Percentiles rank a stretch among this genome's conserved stretches.
Evolutionary conservation across 2,329 filamentous ascomycete species (phyloP).

Genomic region (Raffaelea arxii): DNA sequence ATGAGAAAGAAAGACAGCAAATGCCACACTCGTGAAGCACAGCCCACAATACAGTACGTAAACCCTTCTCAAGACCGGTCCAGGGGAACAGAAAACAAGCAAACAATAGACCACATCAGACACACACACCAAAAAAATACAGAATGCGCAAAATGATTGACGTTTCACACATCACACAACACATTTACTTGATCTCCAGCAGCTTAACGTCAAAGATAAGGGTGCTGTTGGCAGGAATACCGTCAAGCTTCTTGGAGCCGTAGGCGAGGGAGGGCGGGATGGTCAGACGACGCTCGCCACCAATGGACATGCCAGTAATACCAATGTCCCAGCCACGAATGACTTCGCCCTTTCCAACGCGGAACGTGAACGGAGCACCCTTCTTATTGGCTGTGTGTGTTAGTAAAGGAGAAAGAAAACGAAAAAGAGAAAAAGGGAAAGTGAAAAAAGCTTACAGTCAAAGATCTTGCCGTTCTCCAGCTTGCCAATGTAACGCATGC

Average conservation of each 20-base stretch:
- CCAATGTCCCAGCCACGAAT: conserved; percentile 99
- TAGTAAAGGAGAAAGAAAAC: background rate
- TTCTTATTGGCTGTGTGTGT: conserved; percentile 77
- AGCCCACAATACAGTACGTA: no score
- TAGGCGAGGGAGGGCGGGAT: conserved; percentile 85
- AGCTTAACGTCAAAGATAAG: conserved; percentile 89
- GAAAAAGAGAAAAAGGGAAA: background rate
- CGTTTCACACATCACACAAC: background rate
- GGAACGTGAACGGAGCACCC: conserved; percentile 94
- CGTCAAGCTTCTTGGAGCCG: conserved; percentile 71
- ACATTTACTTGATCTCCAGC: conserved; percentile 64
- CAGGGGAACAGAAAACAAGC: no score
- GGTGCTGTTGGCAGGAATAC: conserved; percentile 85
- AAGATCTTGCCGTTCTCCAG: conserved; percentile 90
- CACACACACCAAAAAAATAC: background rate
- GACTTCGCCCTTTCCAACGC: conserved; percentile 86
- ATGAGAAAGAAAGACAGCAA: no score
- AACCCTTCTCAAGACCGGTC: no score
- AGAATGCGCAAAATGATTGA: background rate
- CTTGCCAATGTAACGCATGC: conserved; percentile 98
- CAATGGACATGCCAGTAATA: conserved; percentile 82
- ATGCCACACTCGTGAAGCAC: no score
- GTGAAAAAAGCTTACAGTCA: conserved; percentile 56
- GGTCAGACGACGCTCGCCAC: conserved; percentile 85
- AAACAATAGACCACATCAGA: no score